phyloP scores from a whole-genome alignment of 495 filamentous ascomycete species.

The Evernia prunastri region DNA sequence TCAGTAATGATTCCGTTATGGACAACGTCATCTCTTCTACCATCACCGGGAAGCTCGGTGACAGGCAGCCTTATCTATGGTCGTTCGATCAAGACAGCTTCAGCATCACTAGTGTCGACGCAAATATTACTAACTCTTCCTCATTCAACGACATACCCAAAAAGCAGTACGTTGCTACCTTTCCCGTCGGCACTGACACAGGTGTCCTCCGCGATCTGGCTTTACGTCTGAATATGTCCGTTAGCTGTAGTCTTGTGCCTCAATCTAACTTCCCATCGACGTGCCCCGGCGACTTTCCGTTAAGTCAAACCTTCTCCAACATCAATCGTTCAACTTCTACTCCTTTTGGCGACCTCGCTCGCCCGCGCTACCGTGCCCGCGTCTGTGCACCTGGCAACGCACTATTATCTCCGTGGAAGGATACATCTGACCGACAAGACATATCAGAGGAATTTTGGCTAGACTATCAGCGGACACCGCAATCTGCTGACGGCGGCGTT shows the following conservation, averaged over 20 bases:
- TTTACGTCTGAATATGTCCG: conserved; percentile 29
- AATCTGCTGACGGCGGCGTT: neutral
- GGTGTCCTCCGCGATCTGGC: conserved; percentile 20
- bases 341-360: neutral
- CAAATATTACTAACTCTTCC: conserved; percentile 1
- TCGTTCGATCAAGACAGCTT: conserved; percentile 22
- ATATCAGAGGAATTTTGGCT: conserved; percentile 28
- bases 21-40: conserved; percentile 19
- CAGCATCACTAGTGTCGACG: neutral
- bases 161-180: neutral
- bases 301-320: neutral
- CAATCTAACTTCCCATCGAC: conserved; percentile 7
- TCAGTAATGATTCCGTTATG: neutral
- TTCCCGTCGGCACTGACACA: conserved; percentile 10
- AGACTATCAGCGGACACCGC: neutral
- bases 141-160: neutral
- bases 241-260: neutral
- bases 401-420: conserved; percentile 28
- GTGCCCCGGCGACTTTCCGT: neutral
- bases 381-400: neutral
- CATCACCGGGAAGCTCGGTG: conserved; percentile 26
- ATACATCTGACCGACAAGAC: conserved; percentile 30
- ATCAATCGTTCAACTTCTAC: neutral
- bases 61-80: conserved; percentile 20
- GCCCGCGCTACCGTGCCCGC: neutral